These are phyloP conservation scores for Aegle marmelos DNA, from an alignment of 345 rosid genomes.

Conservation along the genomic window DNA sequence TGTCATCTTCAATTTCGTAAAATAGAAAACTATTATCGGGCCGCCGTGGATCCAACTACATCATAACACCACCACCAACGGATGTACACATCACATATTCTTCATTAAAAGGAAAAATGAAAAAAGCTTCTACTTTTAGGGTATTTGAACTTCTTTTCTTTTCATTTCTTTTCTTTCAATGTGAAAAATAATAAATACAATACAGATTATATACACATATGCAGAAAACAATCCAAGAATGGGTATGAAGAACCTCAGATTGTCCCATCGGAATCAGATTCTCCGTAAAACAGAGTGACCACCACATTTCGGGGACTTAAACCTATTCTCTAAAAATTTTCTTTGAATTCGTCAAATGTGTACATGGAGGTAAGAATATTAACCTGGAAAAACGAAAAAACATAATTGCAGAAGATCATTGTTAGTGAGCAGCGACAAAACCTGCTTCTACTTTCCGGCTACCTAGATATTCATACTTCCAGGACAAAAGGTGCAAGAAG, in stretches of 20 bases:
- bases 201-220: neutral
- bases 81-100: too few relatives aligned
- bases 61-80: too few relatives aligned
- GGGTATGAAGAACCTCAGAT: neutral
- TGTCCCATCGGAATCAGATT: neutral
- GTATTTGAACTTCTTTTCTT: neutral
- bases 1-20: neutral
- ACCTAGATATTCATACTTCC: neutral
- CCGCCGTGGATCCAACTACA: too few relatives aligned
- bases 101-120: too few relatives aligned
- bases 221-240: neutral
- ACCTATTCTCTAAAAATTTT: conserved; percentile 3
- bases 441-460: conserved; percentile 25
- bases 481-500: neutral
- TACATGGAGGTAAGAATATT: neutral
- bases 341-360: conserved; percentile 10
- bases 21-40: too few relatives aligned
- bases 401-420: conserved; percentile 24
- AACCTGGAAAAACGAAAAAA: neutral
- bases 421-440: conserved; percentile 20
- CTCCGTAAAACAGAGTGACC: too few relatives aligned
- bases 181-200: neutral
- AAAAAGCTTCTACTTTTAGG: neutral
- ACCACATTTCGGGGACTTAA: neutral
- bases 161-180: neutral